Base-by-base conservation (phyloP, 2,329 filamentous ascomycete species). In the Coniochaeta sp. region DNA sequence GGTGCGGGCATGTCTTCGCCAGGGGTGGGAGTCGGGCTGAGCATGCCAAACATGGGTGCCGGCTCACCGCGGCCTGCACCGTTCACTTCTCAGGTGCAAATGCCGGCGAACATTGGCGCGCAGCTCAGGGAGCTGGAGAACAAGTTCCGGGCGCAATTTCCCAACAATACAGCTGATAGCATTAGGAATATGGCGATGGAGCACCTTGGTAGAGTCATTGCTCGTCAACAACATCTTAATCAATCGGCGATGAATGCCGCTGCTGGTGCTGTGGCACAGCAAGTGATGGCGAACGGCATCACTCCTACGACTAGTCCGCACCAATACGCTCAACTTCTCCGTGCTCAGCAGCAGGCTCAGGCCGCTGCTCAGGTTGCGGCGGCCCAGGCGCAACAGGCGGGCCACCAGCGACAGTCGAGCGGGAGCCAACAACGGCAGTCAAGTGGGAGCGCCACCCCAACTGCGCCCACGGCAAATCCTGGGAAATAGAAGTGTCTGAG, bases 301-400 rank as follows among this genome's bases (percentile, higher is more conserved):
- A 72, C 76, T 1, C 74, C 76, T 19, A 79, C 79, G 0, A 75
- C 77, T 1, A 82, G 80, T 60, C 83, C 83, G 31, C 82, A 85
- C 44, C 83, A 86, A 63, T 85, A 86, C 66, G 83, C 83, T 1
- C 82, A 83, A 60, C 72, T 85, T 36, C 76, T 86, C 9, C 73
- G 83, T 52, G 81, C 83, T 43, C 83, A 85, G 65, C 82, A 85
- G 63, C 80, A 83, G 62, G 75, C 77, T 31, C 79, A 78, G 61
- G 72, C 73, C 16, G 57, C 44, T 26, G 47, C 47, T 9, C 47
- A 52, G 26, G 47, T 52, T 52, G 47, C 47, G 22, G 47, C 24
- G n/a, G 31, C 26, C 11, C 28, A 33, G 17, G 43, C 58, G 19
- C 63, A 64, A 31, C 66, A 67, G 55, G 66, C 61, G 2, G 61